A percentile compares a stretch with the other conserved stretches of the same genome.
phyloP scores from a whole-genome alignment of 495 filamentous ascomycete genomes.

The Delitschia confertaspora region DNA sequence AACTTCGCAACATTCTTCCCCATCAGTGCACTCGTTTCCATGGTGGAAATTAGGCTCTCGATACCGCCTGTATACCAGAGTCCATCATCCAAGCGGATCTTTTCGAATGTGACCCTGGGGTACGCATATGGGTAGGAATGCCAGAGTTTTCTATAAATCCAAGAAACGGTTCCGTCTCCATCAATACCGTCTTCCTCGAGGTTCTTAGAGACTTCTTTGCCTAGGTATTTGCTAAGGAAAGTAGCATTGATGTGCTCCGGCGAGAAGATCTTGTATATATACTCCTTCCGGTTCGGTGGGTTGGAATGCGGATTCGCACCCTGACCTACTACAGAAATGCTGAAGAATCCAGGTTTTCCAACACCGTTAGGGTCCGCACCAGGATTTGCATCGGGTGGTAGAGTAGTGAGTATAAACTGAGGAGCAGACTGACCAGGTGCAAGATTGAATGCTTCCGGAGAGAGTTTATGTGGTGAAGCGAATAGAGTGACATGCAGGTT shows the following conservation, averaged over 20 bases:
- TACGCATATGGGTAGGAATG: conserved; percentile 74
- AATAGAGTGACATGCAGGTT: conserved; percentile 82
- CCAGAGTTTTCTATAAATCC: conserved; percentile 71
- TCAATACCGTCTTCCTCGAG: conserved; percentile 34
- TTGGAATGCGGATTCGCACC: conserved; percentile 47
- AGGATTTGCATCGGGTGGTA: conserved; percentile 49
- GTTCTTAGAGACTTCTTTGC: conserved; percentile 12
- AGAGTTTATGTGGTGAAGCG: conserved; percentile 61
- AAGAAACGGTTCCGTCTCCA: conserved; percentile 46
- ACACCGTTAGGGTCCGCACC: conserved; percentile 47
- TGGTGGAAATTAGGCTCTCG: conserved; percentile 90
- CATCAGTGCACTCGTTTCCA: conserved; percentile 96
- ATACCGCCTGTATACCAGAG: conserved; percentile 91
- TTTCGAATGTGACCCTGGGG: conserved; percentile 82
- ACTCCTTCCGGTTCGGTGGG: conserved; percentile 48
- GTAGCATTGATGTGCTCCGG: conserved; percentile 53
- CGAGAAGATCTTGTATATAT: conserved; percentile 95
- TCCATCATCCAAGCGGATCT: conserved; percentile 54
- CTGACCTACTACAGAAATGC: conserved; percentile 67
- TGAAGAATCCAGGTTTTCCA: conserved; percentile 72
- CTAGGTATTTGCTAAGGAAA: conserved; percentile 52
- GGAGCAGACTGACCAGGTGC: conserved; percentile 45
- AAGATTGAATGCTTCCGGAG: conserved; percentile 62
- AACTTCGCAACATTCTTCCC: conserved; percentile 86
- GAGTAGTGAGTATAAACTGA: conserved; percentile 70